phyloP scores from a whole-genome alignment of 148 eudicot genomes.

The Pharnaceum exiguum region DNA sequence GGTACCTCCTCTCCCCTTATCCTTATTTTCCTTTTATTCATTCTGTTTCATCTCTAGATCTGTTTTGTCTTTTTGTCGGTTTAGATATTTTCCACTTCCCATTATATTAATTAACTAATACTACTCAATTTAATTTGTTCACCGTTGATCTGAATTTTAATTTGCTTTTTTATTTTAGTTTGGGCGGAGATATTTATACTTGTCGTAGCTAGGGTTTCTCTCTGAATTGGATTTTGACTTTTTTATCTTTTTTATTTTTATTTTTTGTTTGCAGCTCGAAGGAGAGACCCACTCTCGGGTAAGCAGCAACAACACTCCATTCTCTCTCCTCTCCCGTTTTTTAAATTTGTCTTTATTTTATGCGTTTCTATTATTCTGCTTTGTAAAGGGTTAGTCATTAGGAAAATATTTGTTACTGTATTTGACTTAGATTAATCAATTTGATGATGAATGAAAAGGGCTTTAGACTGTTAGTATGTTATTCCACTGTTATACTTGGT shows the following conservation, averaged over 20 bases:
- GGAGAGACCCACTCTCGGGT: slow-evolving; percentile 98
- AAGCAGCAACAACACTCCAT: too few relatives aligned
- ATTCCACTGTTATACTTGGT: too few relatives aligned
- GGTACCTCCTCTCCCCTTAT: slow-evolving; percentile 15
- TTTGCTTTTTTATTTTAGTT: not conserved
- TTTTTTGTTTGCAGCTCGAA: slow-evolving; percentile 67
- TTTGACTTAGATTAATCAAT: too few relatives aligned
- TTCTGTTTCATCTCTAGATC: not conserved
- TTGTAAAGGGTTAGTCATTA: not conserved
- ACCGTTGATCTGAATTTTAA: not conserved
- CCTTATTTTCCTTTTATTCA: slow-evolving; percentile 4
- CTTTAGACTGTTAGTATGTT: too few relatives aligned
- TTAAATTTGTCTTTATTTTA: not conserved
- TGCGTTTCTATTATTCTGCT: not conserved
- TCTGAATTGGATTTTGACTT: slow-evolving; percentile 4
- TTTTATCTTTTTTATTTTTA: not conserved
- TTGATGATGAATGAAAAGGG: too few relatives aligned
- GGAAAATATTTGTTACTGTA: too few relatives aligned
- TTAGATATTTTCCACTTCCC: too few relatives aligned
- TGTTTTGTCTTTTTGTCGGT: not conserved
- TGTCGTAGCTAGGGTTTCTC: slow-evolving; percentile 20
- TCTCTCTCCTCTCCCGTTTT: not conserved
- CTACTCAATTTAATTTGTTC: not conserved
- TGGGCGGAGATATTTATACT: not conserved
- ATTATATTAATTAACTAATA: not conserved